These are phyloP conservation scores for Daldinia concentrica DNA, from an alignment of 495 filamentous ascomycete species.

Conservation along the genomic window DNA sequence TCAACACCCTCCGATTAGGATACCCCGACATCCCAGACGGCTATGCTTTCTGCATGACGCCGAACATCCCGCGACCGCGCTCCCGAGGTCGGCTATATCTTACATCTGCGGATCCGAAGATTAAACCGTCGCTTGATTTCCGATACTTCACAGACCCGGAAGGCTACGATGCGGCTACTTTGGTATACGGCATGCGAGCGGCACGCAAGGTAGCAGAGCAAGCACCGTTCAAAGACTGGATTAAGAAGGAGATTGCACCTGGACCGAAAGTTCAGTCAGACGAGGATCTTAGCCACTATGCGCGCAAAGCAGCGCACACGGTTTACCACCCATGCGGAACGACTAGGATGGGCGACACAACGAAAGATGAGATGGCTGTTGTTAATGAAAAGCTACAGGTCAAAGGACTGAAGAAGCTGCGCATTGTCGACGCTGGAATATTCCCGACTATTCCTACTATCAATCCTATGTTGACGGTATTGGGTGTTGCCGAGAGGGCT, in stretches of 20 bases:
- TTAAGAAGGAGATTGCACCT: slow-evolving; percentile 81
- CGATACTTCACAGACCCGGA: slow-evolving; percentile 87
- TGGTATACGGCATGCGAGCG: slow-evolving; percentile 78
- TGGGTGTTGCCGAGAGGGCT: slow-evolving; percentile 70
- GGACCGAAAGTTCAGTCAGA: slow-evolving; percentile 74
- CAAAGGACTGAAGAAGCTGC: slow-evolving; percentile 61
- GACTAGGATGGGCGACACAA: slow-evolving; percentile 82
- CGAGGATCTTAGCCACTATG: slow-evolving; percentile 78
- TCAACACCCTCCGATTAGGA: slow-evolving; percentile 76
- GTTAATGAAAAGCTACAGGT: slow-evolving; percentile 65
- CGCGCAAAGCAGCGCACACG: slow-evolving; percentile 77
- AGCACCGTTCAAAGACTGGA: slow-evolving; percentile 79
- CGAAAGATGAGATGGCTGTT: slow-evolving; percentile 69
- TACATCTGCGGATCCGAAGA: slow-evolving; percentile 71
- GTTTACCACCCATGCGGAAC: slow-evolving; percentile 89
- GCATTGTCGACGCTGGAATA: slow-evolving; percentile 68
- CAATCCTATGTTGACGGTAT: slow-evolving; percentile 71
- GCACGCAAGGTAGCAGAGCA: slow-evolving; percentile 76
- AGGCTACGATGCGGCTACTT: slow-evolving; percentile 82
- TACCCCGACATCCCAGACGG: slow-evolving; percentile 70
- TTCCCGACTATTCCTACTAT: slow-evolving; percentile 69
- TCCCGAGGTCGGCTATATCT: slow-evolving; percentile 77
- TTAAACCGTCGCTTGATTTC: slow-evolving; percentile 87
- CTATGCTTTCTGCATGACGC: slow-evolving; percentile 91
- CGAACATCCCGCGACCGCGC: slow-evolving; percentile 85